phyloP scores from a whole-genome alignment of 768 basidiomycete species.

The Calvatia gigantea region DNA sequence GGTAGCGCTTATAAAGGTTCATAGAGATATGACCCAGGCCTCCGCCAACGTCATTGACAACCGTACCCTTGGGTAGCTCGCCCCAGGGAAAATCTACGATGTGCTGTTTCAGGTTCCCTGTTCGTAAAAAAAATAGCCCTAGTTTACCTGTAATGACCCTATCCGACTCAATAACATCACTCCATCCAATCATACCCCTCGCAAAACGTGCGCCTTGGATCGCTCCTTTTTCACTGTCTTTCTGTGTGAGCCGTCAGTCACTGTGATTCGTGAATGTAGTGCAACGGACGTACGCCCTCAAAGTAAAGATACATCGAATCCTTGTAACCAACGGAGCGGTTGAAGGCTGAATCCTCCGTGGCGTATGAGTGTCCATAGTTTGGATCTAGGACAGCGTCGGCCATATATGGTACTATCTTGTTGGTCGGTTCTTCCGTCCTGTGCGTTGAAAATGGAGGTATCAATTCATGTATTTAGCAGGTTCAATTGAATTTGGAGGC shows the following conservation, averaged over 20 bases:
- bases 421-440: constrained; percentile 18
- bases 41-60: constrained; percentile 34
- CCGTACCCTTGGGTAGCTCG: constrained; percentile 16
- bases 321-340: constrained; percentile 16
- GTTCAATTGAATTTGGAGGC: background rate
- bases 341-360: constrained; percentile 22
- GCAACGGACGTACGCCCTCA: constrained; percentile 16
- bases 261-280: no score
- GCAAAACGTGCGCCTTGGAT: constrained; percentile 22
- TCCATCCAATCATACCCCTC: constrained; percentile 30
- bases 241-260: background rate
- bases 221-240: background rate
- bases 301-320: constrained; percentile 21
- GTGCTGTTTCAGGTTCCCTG: background rate
- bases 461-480: background rate
- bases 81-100: constrained; percentile 25
- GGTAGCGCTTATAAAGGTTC: constrained; percentile 22
- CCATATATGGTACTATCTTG: constrained; percentile 21
- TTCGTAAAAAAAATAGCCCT: background rate
- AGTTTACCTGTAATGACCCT: constrained; percentile 24
- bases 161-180: constrained; percentile 23
- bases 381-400: constrained; percentile 31
- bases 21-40: constrained; percentile 29
- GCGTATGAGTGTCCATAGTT: constrained; percentile 26
- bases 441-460: no score